A percentile compares a stretch with the other conserved stretches of the same genome.
These are phyloP conservation scores for Clavispora asparagi DNA, from an alignment of 805 yeast species.

Conservation along the genomic window DNA sequence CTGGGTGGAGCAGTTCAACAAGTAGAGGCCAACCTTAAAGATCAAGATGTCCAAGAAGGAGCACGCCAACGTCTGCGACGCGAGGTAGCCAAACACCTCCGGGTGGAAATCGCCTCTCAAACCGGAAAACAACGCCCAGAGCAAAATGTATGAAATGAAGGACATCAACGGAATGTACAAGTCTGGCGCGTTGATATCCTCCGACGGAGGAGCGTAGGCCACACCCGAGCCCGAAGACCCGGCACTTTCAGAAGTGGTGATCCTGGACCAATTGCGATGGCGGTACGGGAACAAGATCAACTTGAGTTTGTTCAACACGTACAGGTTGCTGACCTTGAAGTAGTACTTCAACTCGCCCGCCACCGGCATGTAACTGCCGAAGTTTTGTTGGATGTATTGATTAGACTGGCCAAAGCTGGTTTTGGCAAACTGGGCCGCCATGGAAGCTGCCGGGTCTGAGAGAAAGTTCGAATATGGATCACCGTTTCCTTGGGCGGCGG, in stretches of 20 bases:
- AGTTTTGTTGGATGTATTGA: slow-evolving; percentile 70
- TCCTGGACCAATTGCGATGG: slow-evolving; percentile 78
- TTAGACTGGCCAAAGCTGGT: slow-evolving; percentile 79
- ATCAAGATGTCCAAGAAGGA: slow-evolving; percentile 70
- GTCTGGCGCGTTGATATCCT: slow-evolving; percentile 93
- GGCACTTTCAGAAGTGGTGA: slow-evolving; percentile 21
- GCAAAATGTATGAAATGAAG: slow-evolving; percentile 75
- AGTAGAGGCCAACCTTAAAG: slow-evolving; percentile 76
- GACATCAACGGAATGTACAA: slow-evolving; percentile 95
- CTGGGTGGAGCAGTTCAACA: slow-evolving; percentile 65
- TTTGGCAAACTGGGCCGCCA: slow-evolving; percentile 87
- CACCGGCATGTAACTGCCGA: slow-evolving; percentile 45
- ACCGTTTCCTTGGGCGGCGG: slow-evolving; percentile 12
- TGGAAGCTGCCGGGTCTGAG: slow-evolving; percentile 72
- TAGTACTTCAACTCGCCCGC: slow-evolving; percentile 68
- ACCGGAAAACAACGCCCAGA: slow-evolving; percentile 83
- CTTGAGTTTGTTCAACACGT: slow-evolving; percentile 68
- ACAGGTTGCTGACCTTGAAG: slow-evolving; percentile 86
- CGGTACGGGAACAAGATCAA: slow-evolving; percentile 82
- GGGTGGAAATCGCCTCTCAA: slow-evolving; percentile 89
- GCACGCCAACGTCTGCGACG: slow-evolving; percentile 82
- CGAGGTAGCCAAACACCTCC: slow-evolving; percentile 78
- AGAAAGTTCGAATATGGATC: slow-evolving; percentile 40
- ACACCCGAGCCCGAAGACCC: slow-evolving; percentile 19
- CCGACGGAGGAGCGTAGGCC: slow-evolving; percentile 66